Conservation (phyloP, 345 rosid genomes). For the Noccaea bulbosa region DNA sequence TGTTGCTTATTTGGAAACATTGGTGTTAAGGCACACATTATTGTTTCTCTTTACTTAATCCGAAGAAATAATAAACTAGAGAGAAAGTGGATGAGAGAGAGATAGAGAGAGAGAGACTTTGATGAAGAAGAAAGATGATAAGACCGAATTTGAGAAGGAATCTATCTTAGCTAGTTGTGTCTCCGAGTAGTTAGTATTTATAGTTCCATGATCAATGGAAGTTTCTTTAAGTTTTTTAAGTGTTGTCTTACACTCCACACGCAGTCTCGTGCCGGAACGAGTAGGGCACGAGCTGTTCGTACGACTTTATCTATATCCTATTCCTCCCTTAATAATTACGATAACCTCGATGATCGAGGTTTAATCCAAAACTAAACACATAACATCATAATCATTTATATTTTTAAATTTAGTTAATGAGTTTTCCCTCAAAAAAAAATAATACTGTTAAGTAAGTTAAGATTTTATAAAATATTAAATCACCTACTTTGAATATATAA, state of each 20-base stretch:
- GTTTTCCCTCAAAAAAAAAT: too few species aligned
- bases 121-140: slow-evolving; percentile 33
- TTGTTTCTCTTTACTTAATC: slow-evolving; percentile 10
- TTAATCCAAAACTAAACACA: not conserved
- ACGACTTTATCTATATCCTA: slow-evolving; percentile 32
- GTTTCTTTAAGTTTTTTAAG: slow-evolving; percentile 34
- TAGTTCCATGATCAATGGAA: slow-evolving; percentile 18
- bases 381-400: too few species aligned
- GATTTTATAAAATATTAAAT: too few species aligned
- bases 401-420: too few species aligned
- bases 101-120: slow-evolving; percentile 27
- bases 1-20: slow-evolving; percentile 33
- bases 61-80: not conserved
- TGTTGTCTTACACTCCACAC: slow-evolving; percentile 33
- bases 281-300: slow-evolving; percentile 40
- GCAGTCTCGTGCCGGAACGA: slow-evolving; percentile 45
- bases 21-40: slow-evolving; percentile 40
- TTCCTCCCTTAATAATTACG: not conserved
- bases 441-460: too few species aligned
- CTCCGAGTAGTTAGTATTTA: slow-evolving; percentile 29
- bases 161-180: slow-evolving; percentile 30
- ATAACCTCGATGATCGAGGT: not conserved
- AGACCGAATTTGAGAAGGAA: slow-evolving; percentile 37
- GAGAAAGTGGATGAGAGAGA: slow-evolving; percentile 7
- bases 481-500: too few species aligned